Conservation (phyloP, 768 basidiomycete genomes). For the Lanmaoa pseudosensibilis region DNA sequence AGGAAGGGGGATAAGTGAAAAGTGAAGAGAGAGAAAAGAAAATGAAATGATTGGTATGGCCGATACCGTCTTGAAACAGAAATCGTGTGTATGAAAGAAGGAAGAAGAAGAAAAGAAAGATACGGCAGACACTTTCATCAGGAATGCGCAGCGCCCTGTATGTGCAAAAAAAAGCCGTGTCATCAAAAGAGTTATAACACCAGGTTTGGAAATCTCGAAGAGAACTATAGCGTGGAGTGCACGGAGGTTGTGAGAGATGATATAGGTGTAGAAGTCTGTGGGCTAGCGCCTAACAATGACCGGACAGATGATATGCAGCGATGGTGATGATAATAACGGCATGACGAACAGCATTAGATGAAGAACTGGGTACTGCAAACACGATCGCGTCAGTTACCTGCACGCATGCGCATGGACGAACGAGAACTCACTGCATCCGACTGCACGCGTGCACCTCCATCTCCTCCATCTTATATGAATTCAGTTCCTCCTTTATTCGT, state of each 20-base stretch:
- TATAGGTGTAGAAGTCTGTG: slow-evolving; percentile 28
- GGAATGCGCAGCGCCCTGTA: slow-evolving; percentile 34
- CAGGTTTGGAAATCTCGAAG: slow-evolving; percentile 20
- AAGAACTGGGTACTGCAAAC: slow-evolving; percentile 78
- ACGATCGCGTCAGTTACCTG: neutral
- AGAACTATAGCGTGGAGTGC: slow-evolving; percentile 21
- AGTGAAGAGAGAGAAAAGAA: neutral
- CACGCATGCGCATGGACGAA: neutral
- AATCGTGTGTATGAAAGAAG: slow-evolving; percentile 3
- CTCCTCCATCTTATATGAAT: slow-evolving; percentile 99
- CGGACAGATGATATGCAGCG: slow-evolving; percentile 28
- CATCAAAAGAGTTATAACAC: slow-evolving; percentile 26
- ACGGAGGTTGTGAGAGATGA: slow-evolving; percentile 14
- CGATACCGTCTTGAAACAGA: slow-evolving; percentile 14
- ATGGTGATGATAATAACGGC: slow-evolving; percentile 22
- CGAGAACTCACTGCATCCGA: slow-evolving; percentile 74
- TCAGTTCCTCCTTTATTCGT: slow-evolving; percentile 96
- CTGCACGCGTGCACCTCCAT: slow-evolving; percentile 98
- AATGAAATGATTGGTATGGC: slow-evolving; percentile 20
- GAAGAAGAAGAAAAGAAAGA: neutral
- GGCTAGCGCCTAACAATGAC: slow-evolving; percentile 30
- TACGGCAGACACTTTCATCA: slow-evolving; percentile 25
- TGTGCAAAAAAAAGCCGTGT: slow-evolving; percentile 19
- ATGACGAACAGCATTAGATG: slow-evolving; percentile 51
- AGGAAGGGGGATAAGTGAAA: neutral